Conservation (phyloP, 495 filamentous ascomycete genomes). For the Penicillium robsamsonii region DNA sequence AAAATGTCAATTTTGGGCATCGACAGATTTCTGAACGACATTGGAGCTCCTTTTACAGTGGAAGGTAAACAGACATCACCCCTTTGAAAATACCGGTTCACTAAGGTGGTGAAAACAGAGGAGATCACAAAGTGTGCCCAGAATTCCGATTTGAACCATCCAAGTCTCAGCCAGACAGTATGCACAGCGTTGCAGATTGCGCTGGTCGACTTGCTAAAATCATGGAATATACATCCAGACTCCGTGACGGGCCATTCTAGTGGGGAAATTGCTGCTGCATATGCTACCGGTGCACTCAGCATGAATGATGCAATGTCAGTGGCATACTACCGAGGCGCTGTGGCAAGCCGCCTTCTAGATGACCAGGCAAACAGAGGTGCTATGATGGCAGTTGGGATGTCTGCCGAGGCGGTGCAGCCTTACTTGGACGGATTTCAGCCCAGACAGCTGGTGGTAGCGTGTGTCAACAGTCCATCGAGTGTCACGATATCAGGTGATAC, state of each 20-base stretch:
- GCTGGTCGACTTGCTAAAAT: conserved; percentile 32
- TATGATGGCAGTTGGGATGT: conserved; percentile 39
- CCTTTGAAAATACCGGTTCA: neutral
- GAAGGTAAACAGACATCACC: conserved; percentile 5
- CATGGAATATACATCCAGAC: conserved; percentile 26
- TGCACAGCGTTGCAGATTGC: conserved; percentile 34
- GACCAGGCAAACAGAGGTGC: conserved; percentile 17
- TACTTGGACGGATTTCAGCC: conserved; percentile 14
- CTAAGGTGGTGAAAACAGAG: conserved; percentile 1
- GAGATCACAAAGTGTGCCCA: conserved; percentile 14
- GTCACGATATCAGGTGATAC: conserved; percentile 47
- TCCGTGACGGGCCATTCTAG: conserved; percentile 59
- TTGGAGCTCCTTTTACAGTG: conserved; percentile 26
- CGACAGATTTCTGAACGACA: conserved; percentile 13
- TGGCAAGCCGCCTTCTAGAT: conserved; percentile 12
- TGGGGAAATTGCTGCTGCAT: conserved; percentile 55
- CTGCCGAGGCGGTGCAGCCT: conserved; percentile 16
- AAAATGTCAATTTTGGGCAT: conserved; percentile 22
- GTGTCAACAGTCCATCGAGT: conserved; percentile 45
- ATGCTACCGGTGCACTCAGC: conserved; percentile 28
- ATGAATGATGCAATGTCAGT: conserved; percentile 38
- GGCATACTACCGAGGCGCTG: conserved; percentile 31
- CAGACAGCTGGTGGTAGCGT: conserved; percentile 38
- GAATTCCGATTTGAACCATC: conserved; percentile 16
- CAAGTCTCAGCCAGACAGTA: conserved; percentile 21